Conservation (phyloP, 257 asterid genomes). For the Lavandula angustifolia region DNA sequence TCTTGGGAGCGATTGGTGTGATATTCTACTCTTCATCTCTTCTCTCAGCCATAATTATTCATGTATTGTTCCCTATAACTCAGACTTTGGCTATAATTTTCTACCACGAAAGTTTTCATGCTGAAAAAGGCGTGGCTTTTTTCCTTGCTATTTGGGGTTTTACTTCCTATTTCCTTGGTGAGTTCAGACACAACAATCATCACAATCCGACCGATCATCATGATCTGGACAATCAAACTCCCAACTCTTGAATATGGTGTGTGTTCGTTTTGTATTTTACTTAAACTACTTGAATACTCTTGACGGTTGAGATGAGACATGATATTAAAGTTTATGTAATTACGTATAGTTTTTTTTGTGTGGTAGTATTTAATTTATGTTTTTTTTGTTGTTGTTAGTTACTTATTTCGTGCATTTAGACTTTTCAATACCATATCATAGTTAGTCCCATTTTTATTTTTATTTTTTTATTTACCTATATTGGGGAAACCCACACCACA, state of each 20-base stretch:
- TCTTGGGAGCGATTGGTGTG: constrained; percentile 48
- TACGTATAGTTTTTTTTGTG: too few relatives aligned
- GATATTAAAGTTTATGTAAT: too few relatives aligned
- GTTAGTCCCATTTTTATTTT: too few relatives aligned
- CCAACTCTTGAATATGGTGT: not conserved
- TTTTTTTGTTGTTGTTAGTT: too few relatives aligned
- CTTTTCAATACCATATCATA: too few relatives aligned
- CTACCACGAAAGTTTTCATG: constrained; percentile 44
- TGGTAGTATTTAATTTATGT: too few relatives aligned
- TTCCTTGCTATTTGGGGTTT: constrained; percentile 53
- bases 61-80: constrained; percentile 37
- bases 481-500: too few relatives aligned
- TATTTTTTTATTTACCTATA: too few relatives aligned
- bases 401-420: too few relatives aligned
- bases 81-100: constrained; percentile 42
- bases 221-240: not conserved
- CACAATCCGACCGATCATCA: not conserved
- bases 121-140: constrained; percentile 43
- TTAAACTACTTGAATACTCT: too few relatives aligned
- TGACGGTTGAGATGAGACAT: too few relatives aligned
- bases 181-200: constrained; percentile 23
- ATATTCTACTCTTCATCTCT: constrained; percentile 51
- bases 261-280: too few relatives aligned
- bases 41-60: constrained; percentile 41
- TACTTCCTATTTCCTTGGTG: constrained; percentile 44